Evolutionary conservation across 306 rosid species (phyloP), one percentile per base, ranked within the genome.

Genomic region (Vigna hirtella): DNA sequence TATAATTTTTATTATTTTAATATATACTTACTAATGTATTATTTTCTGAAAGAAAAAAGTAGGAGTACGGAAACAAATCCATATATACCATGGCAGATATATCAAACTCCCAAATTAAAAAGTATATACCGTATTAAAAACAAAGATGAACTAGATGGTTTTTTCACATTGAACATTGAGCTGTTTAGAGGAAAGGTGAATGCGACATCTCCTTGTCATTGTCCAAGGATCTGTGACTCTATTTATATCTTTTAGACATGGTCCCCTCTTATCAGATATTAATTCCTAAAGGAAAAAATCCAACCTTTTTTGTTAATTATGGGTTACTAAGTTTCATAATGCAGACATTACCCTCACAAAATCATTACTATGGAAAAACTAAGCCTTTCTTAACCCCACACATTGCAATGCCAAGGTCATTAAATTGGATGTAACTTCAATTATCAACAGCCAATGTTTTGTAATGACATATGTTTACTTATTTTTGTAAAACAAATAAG

Each of bases 211-310:
- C 24, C 7, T 47, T 38, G 51, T 26, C 57, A 57, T 49, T 18
- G 66, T 24, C 66, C 78, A 26, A 1, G 32, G 7, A 55, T 43
- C 20, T 43, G 34, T 45, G 63, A 30, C 47, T 47, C 16, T 56
- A 66, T 80, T 80, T 66, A 75, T 62, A 26, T 49, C n/a, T 56
- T 6, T 16, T 8, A n/a, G 20, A 4, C 12, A 62, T 7, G 79
- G 79, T 43, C 75, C 83, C 72, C 53, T 51, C 53, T 50, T 63
- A 17, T 64, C 9, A 74, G 36, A 62, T 61, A 76, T 64, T 63
- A 62, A 22, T 73, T 57, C 42, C 67, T 20, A 7, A 17, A 51
- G 1, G 45, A 1, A 13, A 26, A 34, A 72, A 14, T 26, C 13
- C 10, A 9, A 56, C 32, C 11, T 4, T 34, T 34, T 74, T 10